phyloP scores from a whole-genome alignment of 1,284 basidiomycete species.

The Ceratobasidium sp. region DNA sequence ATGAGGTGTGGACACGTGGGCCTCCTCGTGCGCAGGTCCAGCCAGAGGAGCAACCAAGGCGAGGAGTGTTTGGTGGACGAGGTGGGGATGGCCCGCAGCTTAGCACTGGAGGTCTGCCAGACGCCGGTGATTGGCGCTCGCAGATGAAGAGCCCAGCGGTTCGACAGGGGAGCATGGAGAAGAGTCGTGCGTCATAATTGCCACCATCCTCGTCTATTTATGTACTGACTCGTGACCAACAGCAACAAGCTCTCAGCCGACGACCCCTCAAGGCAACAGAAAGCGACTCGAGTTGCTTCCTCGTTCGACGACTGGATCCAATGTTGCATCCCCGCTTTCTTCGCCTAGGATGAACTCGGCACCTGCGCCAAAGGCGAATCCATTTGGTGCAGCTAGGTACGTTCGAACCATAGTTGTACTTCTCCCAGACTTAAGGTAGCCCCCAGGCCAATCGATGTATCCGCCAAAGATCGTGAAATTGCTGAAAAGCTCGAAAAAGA shows the following conservation, averaged over 20 bases:
- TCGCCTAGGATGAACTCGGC: slow-evolving; percentile 73
- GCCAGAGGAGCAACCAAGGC: background rate
- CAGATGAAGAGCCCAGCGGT: slow-evolving; percentile 42
- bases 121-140: slow-evolving; percentile 45
- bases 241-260: slow-evolving; percentile 78
- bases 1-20: slow-evolving; percentile 78
- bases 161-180: slow-evolving; percentile 26
- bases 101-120: slow-evolving; percentile 15
- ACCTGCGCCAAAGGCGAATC: slow-evolving; percentile 63
- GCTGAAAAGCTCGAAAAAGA: slow-evolving; percentile 52
- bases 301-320: slow-evolving; percentile 70
- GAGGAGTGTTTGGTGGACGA: slow-evolving; percentile 39
- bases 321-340: slow-evolving; percentile 73
- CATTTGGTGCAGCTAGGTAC: slow-evolving; percentile 89
- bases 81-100: slow-evolving; percentile 27
- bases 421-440: background rate
- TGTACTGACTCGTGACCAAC: slow-evolving; percentile 27
- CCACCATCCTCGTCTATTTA: slow-evolving; percentile 33
- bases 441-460: slow-evolving; percentile 61
- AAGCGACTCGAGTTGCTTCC: slow-evolving; percentile 86
- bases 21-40: slow-evolving; percentile 48
- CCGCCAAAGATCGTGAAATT: slow-evolving; percentile 59
- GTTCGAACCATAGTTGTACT: slow-evolving; percentile 46
- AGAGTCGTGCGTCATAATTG: slow-evolving; percentile 31
- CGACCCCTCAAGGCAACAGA: slow-evolving; percentile 79